Conservation (phyloP, 768 basidiomycete species). For the Leccinum sublutescens region DNA sequence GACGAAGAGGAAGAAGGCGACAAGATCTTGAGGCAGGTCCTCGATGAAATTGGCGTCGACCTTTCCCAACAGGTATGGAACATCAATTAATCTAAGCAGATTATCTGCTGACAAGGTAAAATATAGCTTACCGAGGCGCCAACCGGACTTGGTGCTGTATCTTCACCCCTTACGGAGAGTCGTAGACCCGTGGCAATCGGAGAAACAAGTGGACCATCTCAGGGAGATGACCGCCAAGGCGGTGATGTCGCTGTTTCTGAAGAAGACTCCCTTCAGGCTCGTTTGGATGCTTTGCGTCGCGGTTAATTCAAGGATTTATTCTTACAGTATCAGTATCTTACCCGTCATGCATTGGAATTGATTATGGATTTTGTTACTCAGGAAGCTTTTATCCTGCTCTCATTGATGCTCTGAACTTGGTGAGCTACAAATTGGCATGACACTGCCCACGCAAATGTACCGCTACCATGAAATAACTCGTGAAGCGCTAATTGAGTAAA, state of each 20-base stretch:
- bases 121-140: conserved; percentile 81
- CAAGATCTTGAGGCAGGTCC: conserved; percentile 90
- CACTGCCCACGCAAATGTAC: neutral
- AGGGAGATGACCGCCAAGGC: conserved; percentile 38
- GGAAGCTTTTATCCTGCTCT: conserved; percentile 4
- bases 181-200: conserved; percentile 87
- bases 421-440: neutral
- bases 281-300: conserved; percentile 85
- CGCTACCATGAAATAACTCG: no score
- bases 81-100: neutral
- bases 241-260: conserved; percentile 55
- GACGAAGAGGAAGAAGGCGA: conserved; percentile 97
- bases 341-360: conserved; percentile 7
- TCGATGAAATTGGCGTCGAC: conserved; percentile 95
- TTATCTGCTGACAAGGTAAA: conserved; percentile 10
- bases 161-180: conserved; percentile 58
- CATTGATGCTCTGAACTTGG: neutral
- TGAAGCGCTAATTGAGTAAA: neutral
- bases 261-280: conserved; percentile 91
- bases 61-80: conserved; percentile 75
- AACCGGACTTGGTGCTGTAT: conserved; percentile 59
- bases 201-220: conserved; percentile 42
- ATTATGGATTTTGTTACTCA: conserved; percentile 4
- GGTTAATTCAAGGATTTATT: conserved; percentile 38
- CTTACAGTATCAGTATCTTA: conserved; percentile 6